Conservation (phyloP, 805 yeast genomes). For the Starmera dryadoides region DNA sequence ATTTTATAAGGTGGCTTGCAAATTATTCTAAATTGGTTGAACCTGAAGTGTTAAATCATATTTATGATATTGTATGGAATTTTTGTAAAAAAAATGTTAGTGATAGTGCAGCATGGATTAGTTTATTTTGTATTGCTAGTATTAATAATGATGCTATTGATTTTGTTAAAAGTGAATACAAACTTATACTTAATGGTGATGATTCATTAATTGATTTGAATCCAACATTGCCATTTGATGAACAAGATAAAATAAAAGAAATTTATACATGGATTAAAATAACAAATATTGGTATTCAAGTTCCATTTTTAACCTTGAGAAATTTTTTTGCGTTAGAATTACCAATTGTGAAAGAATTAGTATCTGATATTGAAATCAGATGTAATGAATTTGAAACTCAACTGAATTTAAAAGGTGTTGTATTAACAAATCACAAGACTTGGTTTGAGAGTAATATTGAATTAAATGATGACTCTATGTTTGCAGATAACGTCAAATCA, state of each 20-base stretch:
- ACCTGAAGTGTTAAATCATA: background rate
- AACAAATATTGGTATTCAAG: conserved; percentile 9
- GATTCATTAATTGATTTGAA: background rate
- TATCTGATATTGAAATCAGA: background rate
- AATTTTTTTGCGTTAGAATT: background rate
- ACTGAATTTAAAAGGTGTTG: conserved; percentile 4
- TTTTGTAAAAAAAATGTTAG: conserved; percentile 20
- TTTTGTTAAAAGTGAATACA: background rate
- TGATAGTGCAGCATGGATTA: conserved; percentile 31
- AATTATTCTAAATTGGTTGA: conserved; percentile 12
- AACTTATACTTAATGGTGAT: background rate
- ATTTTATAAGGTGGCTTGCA: conserved; percentile 24
- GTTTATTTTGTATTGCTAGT: conserved; percentile 5
- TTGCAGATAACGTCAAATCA: background rate
- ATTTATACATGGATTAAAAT: conserved; percentile 16
- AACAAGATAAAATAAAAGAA: background rate
- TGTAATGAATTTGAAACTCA: background rate
- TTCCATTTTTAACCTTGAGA: conserved; percentile 15
- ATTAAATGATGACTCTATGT: background rate
- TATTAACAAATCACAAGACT: background rate
- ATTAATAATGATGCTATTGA: background rate
- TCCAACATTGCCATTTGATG: background rate
- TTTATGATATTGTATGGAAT: conserved; percentile 9
- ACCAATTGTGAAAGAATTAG: background rate
- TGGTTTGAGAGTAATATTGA: background rate